These are phyloP conservation scores for Solidago caesia DNA, from an alignment of 129 eudicot species.

Conservation along the genomic window DNA sequence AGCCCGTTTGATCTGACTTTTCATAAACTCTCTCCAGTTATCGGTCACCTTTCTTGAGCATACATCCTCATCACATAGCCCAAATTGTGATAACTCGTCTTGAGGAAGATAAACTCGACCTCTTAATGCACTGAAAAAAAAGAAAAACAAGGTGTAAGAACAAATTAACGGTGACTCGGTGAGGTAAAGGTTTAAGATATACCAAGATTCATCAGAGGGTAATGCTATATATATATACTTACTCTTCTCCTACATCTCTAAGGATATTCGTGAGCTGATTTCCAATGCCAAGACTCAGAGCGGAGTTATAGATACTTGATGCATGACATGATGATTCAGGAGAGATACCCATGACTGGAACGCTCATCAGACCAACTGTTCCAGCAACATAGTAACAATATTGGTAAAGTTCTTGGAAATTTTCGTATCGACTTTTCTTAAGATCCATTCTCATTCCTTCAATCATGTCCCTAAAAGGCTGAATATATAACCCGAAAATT, in stretches of 20 bases:
- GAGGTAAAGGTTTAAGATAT: no score
- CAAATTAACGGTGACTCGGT: neutral
- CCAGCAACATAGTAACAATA: conserved; percentile 96
- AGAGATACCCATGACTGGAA: conserved; percentile 88
- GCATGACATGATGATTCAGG: conserved; percentile 59
- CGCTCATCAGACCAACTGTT: conserved; percentile 90
- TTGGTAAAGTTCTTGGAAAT: conserved; percentile 66
- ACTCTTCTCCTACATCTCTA: conserved; percentile 98
- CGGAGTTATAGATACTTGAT: conserved; percentile 63
- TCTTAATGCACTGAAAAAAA: conserved; percentile 59
- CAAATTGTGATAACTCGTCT: conserved; percentile 76
- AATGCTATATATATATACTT: conserved; percentile 24
- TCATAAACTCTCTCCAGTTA: conserved; percentile 84
- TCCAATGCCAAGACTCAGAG: conserved; percentile 78
- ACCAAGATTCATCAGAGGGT: neutral
- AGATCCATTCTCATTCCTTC: conserved; percentile 97
- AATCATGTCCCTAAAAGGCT: conserved; percentile 97
- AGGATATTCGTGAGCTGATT: conserved; percentile 95
- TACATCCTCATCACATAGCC: conserved; percentile 69
- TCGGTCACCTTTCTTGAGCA: conserved; percentile 64
- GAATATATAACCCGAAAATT: neutral
- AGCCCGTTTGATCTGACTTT: conserved; percentile 76
- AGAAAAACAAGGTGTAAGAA: neutral
- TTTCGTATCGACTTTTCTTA: conserved; percentile 60
- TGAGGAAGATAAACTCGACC: conserved; percentile 93